phyloP scores from a whole-genome alignment of 2,329 filamentous ascomycete genomes.

The Claviceps humidiphila region DNA sequence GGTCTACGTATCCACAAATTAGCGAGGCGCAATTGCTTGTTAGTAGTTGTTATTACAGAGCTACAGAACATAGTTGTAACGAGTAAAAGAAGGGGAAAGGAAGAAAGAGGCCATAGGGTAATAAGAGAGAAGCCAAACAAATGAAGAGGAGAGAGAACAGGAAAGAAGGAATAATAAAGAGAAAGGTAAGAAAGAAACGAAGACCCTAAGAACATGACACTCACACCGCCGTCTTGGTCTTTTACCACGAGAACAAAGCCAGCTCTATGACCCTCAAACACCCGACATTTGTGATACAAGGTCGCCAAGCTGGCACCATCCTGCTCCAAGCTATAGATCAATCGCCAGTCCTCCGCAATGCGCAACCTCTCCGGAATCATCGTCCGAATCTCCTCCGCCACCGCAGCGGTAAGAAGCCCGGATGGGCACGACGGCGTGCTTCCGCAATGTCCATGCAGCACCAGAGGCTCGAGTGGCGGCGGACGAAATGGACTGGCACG shows the following conservation, averaged over 20 bases:
- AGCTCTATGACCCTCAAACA: slow-evolving; percentile 54
- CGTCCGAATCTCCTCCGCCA: slow-evolving; percentile 88
- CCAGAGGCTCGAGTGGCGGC: slow-evolving; percentile 73
- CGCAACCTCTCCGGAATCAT: slow-evolving; percentile 78
- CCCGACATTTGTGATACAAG: slow-evolving; percentile 66
- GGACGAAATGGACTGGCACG: slow-evolving; percentile 64
- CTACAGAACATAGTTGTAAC: neutral
- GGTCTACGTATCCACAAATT: slow-evolving; percentile 29
- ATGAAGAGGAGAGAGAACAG: neutral
- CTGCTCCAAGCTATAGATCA: slow-evolving; percentile 83
- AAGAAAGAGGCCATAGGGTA: neutral
- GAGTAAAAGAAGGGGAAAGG: neutral
- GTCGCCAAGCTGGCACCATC: slow-evolving; percentile 81
- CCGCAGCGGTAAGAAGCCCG: slow-evolving; percentile 53
- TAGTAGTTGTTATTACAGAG: neutral
- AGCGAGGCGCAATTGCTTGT: neutral
- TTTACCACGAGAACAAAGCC: slow-evolving; percentile 83
- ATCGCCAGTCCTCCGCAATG: slow-evolving; percentile 72
- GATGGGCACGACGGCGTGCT: slow-evolving; percentile 44
- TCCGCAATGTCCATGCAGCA: slow-evolving; percentile 51
- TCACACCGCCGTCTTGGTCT: slow-evolving; percentile 61
- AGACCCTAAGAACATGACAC: slow-evolving; percentile 17
- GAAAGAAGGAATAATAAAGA: neutral
- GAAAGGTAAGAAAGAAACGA: neutral
- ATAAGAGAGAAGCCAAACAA: neutral